Conservation (phyloP, 169 alveolate species). For the Eimeria necatrix region DNA sequence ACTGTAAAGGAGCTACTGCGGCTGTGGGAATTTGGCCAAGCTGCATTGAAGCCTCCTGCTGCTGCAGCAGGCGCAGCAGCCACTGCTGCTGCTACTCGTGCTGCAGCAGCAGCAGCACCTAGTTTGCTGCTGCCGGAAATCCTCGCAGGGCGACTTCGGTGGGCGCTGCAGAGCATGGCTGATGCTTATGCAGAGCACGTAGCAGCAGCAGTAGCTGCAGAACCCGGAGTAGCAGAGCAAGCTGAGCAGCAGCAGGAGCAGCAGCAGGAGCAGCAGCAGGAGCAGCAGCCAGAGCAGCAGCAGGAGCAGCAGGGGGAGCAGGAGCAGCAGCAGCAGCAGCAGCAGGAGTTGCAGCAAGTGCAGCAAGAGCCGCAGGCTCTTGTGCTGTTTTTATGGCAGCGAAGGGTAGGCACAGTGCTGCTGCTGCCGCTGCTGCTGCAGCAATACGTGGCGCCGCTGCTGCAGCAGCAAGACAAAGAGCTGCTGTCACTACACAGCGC, state of each 20-base stretch:
- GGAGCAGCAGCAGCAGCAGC: too few relatives aligned
- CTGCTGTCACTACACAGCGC: slow-evolving; percentile 23
- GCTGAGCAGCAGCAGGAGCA: too few relatives aligned
- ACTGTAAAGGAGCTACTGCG: slow-evolving; percentile 11
- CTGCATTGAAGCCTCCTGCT: slow-evolving; percentile 1
- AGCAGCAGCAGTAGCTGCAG: slow-evolving; percentile 12
- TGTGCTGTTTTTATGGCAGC: background rate
- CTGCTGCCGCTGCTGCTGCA: slow-evolving; percentile 72
- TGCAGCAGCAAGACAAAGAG: slow-evolving; percentile 41
- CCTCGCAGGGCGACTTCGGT: background rate
- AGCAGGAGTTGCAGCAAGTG: too few relatives aligned
- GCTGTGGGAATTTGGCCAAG: background rate
- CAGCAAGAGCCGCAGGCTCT: background rate
- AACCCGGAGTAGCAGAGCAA: background rate
- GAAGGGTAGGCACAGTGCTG: slow-evolving; percentile 28
- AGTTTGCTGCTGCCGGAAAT: slow-evolving; percentile 34
- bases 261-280: slow-evolving; percentile 23
- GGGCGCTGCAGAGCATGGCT: slow-evolving; percentile 21
- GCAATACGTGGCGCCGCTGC: slow-evolving; percentile 9
- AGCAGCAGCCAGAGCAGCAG: too few relatives aligned
- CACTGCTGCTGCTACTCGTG: background rate
- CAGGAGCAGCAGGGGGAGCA: too few relatives aligned
- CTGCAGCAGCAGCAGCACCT: slow-evolving; percentile 1
- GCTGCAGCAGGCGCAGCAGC: slow-evolving; percentile 13
- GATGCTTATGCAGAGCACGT: background rate